Evolutionary conservation across 208 protist species (phyloP).

Genomic region (Acanthamoeba divionensis): DNA sequence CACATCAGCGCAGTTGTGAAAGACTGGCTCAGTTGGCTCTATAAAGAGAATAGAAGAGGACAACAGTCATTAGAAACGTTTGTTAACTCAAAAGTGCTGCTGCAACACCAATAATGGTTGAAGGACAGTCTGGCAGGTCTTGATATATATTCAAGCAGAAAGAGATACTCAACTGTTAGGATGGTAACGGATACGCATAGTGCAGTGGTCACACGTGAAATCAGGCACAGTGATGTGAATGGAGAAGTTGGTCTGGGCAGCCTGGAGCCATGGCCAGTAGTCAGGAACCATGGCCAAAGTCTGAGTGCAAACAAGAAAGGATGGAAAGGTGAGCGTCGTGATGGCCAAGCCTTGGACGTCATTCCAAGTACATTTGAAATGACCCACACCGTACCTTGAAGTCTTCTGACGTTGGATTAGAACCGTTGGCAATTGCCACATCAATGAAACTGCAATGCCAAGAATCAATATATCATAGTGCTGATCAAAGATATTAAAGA

Average conservation of each 20-base stretch:
- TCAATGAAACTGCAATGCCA: not conserved
- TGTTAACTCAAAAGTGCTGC: too few species aligned
- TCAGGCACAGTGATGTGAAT: not conserved
- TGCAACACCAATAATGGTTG: too few species aligned
- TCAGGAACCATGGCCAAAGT: not conserved
- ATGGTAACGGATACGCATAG: not conserved
- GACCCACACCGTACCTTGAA: too few species aligned
- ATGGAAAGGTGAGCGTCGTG: too few species aligned
- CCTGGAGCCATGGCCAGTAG: conserved; percentile 29
- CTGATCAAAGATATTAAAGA: not conserved
- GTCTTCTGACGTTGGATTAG: not conserved
- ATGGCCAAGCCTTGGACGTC: too few species aligned
- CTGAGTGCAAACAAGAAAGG: too few species aligned
- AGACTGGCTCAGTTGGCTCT: conserved; percentile 8
- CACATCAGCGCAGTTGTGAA: conserved; percentile 31
- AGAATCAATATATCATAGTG: not conserved
- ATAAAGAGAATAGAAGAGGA: too few species aligned
- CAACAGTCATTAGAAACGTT: too few species aligned
- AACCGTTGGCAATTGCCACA: not conserved
- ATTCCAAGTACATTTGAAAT: too few species aligned
- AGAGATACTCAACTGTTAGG: not conserved
- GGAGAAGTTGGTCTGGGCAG: conserved; percentile 25
- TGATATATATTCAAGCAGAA: too few species aligned
- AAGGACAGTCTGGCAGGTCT: too few species aligned
- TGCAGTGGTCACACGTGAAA: not conserved